Percentiles rank a stretch among this genome's conserved stretches.
These are phyloP conservation scores for Penicillium tannophilum DNA, from an alignment of 495 filamentous ascomycete species.

Conservation along the genomic window DNA sequence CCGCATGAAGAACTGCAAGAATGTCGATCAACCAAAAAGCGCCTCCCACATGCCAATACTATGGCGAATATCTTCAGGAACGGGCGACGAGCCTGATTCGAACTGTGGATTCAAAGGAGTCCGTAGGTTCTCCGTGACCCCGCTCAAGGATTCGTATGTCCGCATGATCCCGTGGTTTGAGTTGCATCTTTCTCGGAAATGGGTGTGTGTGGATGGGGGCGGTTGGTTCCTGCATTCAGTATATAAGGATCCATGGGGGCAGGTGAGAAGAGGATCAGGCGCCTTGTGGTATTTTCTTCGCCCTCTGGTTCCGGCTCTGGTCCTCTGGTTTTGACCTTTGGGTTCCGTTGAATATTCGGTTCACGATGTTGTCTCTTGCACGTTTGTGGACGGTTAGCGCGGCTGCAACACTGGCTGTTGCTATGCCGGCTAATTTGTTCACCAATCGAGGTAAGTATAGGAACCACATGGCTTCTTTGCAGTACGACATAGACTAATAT, in stretches of 20 bases:
- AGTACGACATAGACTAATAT: background rate
- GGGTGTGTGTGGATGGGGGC: background rate
- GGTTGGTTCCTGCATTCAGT: constrained; percentile 1
- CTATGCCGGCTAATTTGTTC: constrained; percentile 25
- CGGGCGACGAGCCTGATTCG: background rate
- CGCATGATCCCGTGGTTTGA: background rate
- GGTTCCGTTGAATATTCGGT: background rate
- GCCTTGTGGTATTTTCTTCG: background rate
- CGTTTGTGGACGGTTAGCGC: constrained; percentile 2
- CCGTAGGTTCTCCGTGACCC: constrained; percentile 4
- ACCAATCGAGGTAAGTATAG: constrained; percentile 28
- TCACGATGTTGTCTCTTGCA: constrained; percentile 9
- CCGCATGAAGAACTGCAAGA: constrained; percentile 21
- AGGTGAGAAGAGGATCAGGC: background rate
- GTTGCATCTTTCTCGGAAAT: background rate
- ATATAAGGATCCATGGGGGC: background rate
- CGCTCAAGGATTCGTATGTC: background rate
- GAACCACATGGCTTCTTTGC: background rate
- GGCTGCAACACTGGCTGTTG: constrained; percentile 20
- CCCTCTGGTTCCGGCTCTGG: background rate
- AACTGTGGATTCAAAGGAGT: background rate
- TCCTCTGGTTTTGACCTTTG: background rate
- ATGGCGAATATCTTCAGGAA: constrained; percentile 7
- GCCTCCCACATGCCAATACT: constrained; percentile 23
- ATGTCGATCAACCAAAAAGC: constrained; percentile 23